Evolutionary conservation across 192 early-diverging fungal genomes (phyloP).

Genomic region (Dimargaris verticillata): DNA sequence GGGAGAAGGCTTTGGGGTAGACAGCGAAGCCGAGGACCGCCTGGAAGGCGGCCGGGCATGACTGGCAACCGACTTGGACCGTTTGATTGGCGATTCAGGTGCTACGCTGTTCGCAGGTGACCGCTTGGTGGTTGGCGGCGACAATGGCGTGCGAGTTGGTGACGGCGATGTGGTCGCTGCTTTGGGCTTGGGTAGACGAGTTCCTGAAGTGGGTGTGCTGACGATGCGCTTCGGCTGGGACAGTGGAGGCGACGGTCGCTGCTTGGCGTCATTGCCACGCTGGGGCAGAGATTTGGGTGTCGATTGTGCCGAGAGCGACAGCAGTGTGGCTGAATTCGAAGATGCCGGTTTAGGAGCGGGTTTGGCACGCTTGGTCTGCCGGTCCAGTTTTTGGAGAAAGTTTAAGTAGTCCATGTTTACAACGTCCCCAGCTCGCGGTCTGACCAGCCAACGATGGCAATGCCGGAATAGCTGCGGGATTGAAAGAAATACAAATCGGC

Average conservation of each 20-base stretch:
- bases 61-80: neutral
- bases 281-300: neutral
- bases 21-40: too few species aligned
- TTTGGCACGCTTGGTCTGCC: neutral
- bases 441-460: too few species aligned
- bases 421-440: too few species aligned
- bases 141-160: neutral
- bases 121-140: neutral
- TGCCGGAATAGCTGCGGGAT: too few species aligned
- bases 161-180: neutral
- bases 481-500: too few species aligned
- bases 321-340: neutral
- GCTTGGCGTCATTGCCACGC: neutral
- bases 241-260: neutral
- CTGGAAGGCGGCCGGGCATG: neutral
- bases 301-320: neutral
- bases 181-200: neutral
- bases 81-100: neutral
- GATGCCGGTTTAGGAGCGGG: neutral
- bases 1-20: too few species aligned
- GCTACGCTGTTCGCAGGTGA: too few species aligned
- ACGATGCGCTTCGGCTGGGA: neutral
- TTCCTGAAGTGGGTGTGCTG: neutral
- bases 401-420: conserved; percentile 7
- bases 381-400: conserved; percentile 7